Evolutionary conservation across 2,329 filamentous ascomycete genomes (phyloP), one percentile per base, ranked within the genome.

Genomic region (Thielaviopsis punctulata): DNA sequence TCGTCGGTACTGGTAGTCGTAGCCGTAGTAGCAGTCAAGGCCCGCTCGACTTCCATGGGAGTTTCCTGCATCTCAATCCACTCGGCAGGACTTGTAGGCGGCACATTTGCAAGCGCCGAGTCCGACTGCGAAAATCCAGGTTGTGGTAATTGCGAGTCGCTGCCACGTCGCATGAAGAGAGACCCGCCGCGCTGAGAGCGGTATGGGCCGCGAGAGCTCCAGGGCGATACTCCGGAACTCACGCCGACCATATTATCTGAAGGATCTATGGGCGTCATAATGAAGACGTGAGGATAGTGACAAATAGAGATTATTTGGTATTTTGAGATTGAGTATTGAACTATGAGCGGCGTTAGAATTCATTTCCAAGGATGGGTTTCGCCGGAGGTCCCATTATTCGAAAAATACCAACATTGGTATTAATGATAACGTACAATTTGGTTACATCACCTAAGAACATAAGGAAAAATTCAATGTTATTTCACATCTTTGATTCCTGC

Each of bases 11-110:
- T 45, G 30, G 10, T 39, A 13, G 45, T 25, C 10, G 19, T 22
- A 22, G 43, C 36, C 12, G 47, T 41, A 6, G 23, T 21, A 18
- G 53, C 41, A 27, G 49, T 49, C 22, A 25, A 30, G 4, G 21
- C 39, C 21, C 41, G 39, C 8, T 43, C 45, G 12, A 51, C n/a
- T 10, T 41, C 36, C 36, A 19, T 12, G 8, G 45, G 45, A 1
- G 46, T 41, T 18, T 45, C 45, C 33, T 52, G 45, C 46, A 55
- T 47, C 45, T 55, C 53, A 19, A 55, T 43, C 53, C 53, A 55
- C 39, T 55, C 49, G 2, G 36, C n/a, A 7, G 36, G 36, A 19
- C 36, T 41, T 19, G 2, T 19, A 19, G 15, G 3, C n/a, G n/a
- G n/a, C 36, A 15, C 10, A 8, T 15, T 6, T 41, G n/a, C 36